Evolutionary conservation across 257 asterid genomes (phyloP), one percentile per base, ranked within the genome.

Genomic region (Apocynum venetum): DNA sequence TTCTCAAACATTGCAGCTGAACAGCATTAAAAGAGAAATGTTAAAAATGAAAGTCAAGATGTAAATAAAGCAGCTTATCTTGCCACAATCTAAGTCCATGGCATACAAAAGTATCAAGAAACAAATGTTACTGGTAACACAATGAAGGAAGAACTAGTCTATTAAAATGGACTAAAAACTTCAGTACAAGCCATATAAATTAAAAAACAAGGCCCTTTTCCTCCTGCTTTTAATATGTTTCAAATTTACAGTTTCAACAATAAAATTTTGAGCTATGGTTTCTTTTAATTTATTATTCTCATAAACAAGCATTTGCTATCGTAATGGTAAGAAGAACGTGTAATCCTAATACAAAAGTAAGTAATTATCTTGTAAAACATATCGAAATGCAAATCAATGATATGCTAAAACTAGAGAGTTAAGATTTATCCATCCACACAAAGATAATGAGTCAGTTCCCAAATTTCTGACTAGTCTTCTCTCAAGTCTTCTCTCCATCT

Each of bases 1-100:
- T 91, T 81, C 89, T 95, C 76, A 95, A 83, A 84, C 91, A 88
- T 74, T 88, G 89, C 82, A 95, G 88, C 98, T 94, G 91, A 71
- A 81, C 49, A 80, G 70, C 68, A 72, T 59, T 70, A 77, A 82
- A 73, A 73, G 41, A 71, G 79, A 81, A 67, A 65, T 53, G 78
- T 76, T 72, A 66, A 80, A 77, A 74, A 79, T 41, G 65, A 63
- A 67, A 60, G 63, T 51, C 59, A 79, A 56, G 31, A 66, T 61
- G 47, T 20, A 36, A 43, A 49, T 35, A 48, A 61, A 8, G n/a
- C 77, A 72, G 55, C 72, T 51, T 48, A 63, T 72, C 7, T 40
- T 43, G 56, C 36, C 35, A 47, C 20, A 44, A 20, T 43, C 12
- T 19, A 15, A 31, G 55, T 43, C 35, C 75, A 41, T 3, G 31